Evolutionary conservation across 2,329 filamentous ascomycete genomes (phyloP), one percentile per base, ranked within the genome.

Genomic region (Arthrobotrys megalospora): DNA sequence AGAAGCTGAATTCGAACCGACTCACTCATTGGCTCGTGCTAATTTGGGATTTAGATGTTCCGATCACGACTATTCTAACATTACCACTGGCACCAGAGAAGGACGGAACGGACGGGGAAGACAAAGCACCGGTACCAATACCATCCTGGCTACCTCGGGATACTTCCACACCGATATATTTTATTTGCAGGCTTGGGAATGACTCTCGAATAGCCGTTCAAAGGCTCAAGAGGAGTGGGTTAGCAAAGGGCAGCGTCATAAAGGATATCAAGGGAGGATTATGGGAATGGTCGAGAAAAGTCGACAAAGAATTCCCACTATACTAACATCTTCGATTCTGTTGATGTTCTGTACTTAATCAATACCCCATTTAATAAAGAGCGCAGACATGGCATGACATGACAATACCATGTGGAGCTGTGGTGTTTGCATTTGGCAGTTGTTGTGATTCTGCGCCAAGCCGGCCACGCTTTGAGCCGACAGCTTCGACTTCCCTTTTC

Each of bases 121-220:
- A 24, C 1, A 66, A 19, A 24, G 12, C 19, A 8, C 11, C 63
- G 19, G 36, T 69, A 11, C 65, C 76, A 7, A 73, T 72, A 66
- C 76, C 76, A 21, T 64, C 76, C 6, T 86, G 86, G 84, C 81
- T 88, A 14, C 86, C 86, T 0, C 79, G 82, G 0, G 82, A 84
- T 0, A 79, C 84, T 0, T 77, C 82, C 0, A 85, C 86, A 1
- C 88, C 91, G 0, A 89, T 96, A 21, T 92, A 92, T 76, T 85
- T 93, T 0, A 87, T 96, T 0, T 96, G 93, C 80, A 87, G 92
- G 34, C 86, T 92, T 0, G 93, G 93, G 0, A 93, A 94, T 80
- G 92, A 96, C 83, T 94, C 92, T 10, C 93, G 95, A 82, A 81
- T 93, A 19, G 90, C 90, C 0, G 88, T 90, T 0, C 88, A 86